Base-by-base conservation (phyloP, 768 basidiomycete genomes). In the Boletus coccyginus region DNA sequence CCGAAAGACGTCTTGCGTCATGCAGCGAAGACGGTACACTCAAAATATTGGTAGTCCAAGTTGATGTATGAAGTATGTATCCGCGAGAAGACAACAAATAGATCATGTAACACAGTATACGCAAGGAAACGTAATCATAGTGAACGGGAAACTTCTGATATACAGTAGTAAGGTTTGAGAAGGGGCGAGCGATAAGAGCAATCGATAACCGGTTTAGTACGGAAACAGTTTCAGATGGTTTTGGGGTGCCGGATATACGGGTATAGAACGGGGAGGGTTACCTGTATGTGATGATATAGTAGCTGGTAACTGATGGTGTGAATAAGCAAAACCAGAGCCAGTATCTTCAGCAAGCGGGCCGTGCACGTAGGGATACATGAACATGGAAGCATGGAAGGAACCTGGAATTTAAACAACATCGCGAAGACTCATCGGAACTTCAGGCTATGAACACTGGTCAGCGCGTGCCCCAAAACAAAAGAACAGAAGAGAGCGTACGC, bases 21-120 rank as follows among this genome's bases (percentile, higher is more conserved):
- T 92, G 92, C 66, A 91, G 92, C 71, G 93, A 96, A 76, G 95
- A 98, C 79, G 86, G 91, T 77, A 90, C 89, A 78, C 77, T 95
- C 73, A 88, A 85, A 72, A 79, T 96, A 75, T 75, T 85, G 72
- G 77, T 77, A 66, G 76, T 92, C 75, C 82, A 79, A 62, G 68
- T 76, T 66, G 71, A 73, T 75, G 75, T 72, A 71, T 77, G 78
- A 75, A 76, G 74, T 74, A 74, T 61, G 61, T 71, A 64, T 64
- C 66, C 66, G 52, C 57, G 46, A 52, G 59, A 61, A 57, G 56
- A 41, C 41, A 19, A 45, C 46, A 55, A 58, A 66, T 64, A 52
- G 39, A 49, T 53, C 68, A 66, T 65, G 61, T 64, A 55, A 68
- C 62, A 71, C 55, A 61, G 63, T 66, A 63, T 62, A 63, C 53